Percentiles rank a stretch among this genome's conserved stretches.
These are phyloP conservation scores for Scedosporium boydii DNA, from an alignment of 2,329 filamentous ascomycete species.

Conservation along the genomic window DNA sequence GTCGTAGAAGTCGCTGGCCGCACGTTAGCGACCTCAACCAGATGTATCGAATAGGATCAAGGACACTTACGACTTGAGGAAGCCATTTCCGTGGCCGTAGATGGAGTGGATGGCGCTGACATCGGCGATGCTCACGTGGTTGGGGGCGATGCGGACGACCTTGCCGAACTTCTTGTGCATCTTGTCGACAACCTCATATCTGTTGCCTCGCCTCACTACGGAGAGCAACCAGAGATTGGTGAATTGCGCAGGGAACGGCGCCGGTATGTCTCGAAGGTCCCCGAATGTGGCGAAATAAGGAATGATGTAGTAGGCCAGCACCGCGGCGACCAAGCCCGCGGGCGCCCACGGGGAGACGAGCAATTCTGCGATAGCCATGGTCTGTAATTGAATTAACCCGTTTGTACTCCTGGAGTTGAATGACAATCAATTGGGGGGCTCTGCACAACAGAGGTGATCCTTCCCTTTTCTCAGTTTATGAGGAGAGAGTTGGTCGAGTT, in stretches of 20 bases:
- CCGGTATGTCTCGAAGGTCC: constrained; percentile 45
- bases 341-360: constrained; percentile 3
- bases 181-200: constrained; percentile 57
- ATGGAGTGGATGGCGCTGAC: constrained; percentile 65
- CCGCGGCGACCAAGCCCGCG: not conserved
- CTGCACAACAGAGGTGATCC: too few relatives aligned
- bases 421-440: too few relatives aligned
- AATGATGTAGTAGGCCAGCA: constrained; percentile 26
- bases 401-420: too few relatives aligned
- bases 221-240: constrained; percentile 73
- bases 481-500: too few relatives aligned
- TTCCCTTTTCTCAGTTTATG: too few relatives aligned
- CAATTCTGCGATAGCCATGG: not conserved
- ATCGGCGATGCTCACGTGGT: constrained; percentile 76
- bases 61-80: constrained; percentile 53
- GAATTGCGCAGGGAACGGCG: constrained; percentile 55
- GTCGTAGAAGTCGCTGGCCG: constrained; percentile 70
- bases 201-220: constrained; percentile 53
- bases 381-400: not conserved
- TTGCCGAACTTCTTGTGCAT: constrained; percentile 68
- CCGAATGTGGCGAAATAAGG: constrained; percentile 48
- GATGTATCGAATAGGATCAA: accelerated
- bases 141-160: constrained; percentile 74
- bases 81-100: constrained; percentile 73
- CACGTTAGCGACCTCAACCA: not conserved